phyloP scores from a whole-genome alignment of 1,139 yeast genomes.

The Yamadazyma epiphylla region DNA sequence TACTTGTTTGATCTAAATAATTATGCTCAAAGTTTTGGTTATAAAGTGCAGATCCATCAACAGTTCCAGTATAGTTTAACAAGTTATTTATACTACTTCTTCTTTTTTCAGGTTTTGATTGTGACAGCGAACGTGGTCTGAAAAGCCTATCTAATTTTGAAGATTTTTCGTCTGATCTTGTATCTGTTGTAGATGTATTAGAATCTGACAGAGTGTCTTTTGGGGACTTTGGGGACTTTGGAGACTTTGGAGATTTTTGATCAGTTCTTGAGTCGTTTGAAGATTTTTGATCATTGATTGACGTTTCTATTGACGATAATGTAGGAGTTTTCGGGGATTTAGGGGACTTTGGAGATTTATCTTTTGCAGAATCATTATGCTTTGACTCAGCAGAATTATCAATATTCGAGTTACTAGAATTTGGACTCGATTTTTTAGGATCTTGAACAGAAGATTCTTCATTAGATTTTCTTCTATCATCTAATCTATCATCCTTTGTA shows the following conservation, averaged over 20 bases:
- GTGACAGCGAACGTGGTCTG: constrained; percentile 10
- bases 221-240: background rate
- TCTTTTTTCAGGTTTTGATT: constrained; percentile 6
- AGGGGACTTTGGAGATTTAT: background rate
- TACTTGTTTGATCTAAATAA: constrained; percentile 5
- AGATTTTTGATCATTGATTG: constrained; percentile 1
- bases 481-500: constrained; percentile 2
- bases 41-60: constrained; percentile 12
- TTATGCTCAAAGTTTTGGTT: constrained; percentile 9
- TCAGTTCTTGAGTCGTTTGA: background rate
- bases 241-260: constrained; percentile 1
- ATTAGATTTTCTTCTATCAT: constrained; percentile 1
- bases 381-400: background rate
- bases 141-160: constrained; percentile 13
- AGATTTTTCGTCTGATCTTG: constrained; percentile 4
- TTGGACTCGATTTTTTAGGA: background rate
- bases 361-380: background rate
- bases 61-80: constrained; percentile 11
- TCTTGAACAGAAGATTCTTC: too few relatives aligned
- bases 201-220: background rate
- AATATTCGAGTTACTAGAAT: background rate
- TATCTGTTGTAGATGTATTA: background rate
- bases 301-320: background rate
- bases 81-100: constrained; percentile 12
- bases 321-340: background rate